Conservation (phyloP, 2,329 filamentous ascomycete genomes). For the Verticillium klebahnii region DNA sequence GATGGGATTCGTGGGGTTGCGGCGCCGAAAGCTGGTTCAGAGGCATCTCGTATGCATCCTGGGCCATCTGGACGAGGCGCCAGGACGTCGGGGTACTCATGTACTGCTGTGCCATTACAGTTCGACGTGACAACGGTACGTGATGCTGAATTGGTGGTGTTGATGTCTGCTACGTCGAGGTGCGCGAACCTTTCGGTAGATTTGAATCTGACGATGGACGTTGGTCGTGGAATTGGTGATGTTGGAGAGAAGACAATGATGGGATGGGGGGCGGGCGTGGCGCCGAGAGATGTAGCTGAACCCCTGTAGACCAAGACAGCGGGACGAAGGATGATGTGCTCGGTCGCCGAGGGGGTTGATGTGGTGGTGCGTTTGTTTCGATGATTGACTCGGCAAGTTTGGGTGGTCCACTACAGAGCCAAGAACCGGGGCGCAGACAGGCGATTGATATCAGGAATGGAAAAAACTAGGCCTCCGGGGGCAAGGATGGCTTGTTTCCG, state of each 20-base stretch:
- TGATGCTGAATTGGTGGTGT: not conserved
- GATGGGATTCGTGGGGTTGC: conserved; percentile 49
- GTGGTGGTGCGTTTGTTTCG: not conserved
- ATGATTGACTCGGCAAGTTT: not conserved
- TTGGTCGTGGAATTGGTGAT: not conserved
- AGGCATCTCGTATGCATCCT: conserved; percentile 35
- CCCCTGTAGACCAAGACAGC: not conserved
- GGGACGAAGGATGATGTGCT: not conserved
- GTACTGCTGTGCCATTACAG: conserved; percentile 18
- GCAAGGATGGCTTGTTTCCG: not conserved
- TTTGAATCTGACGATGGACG: not conserved
- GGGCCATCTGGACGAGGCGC: conserved; percentile 33
- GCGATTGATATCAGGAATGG: not conserved
- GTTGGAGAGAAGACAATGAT: not conserved
- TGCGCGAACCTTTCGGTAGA: not conserved
- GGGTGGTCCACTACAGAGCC: not conserved
- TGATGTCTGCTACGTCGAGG: not conserved
- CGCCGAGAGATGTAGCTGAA: not conserved
- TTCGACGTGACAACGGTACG: not conserved
- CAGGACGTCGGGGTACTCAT: conserved; percentile 40
- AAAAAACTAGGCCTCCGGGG: not conserved
- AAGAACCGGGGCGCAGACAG: not conserved
- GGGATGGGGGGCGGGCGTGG: not conserved
- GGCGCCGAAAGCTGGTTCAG: conserved; percentile 31
- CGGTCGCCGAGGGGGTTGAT: not conserved